Conservation (phyloP, 2,329 filamentous ascomycete genomes). For the Talaromyces amestolkiae region DNA sequence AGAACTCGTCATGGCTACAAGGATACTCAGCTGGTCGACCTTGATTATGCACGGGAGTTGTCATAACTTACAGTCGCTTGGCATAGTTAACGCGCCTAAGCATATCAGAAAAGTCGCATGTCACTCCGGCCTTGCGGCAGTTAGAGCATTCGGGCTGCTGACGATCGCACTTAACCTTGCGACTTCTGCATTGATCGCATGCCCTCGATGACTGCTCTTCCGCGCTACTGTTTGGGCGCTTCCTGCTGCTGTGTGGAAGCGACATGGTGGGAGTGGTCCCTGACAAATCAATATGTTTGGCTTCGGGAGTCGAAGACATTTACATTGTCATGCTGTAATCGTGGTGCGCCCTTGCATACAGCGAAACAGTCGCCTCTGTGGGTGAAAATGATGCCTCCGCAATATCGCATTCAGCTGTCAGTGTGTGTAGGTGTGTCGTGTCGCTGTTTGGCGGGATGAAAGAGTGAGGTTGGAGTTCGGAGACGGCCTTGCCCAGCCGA, state of each 20-base stretch:
- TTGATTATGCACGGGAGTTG: neutral
- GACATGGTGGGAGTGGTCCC: slow-evolving; percentile 4
- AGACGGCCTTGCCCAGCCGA: neutral
- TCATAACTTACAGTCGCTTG: slow-evolving; percentile 7
- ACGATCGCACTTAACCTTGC: slow-evolving; percentile 14
- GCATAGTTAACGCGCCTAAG: slow-evolving; percentile 14
- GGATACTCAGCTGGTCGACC: neutral
- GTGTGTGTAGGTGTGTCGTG: neutral
- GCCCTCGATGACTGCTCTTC: slow-evolving; percentile 1
- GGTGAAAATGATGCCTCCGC: neutral
- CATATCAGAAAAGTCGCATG: neutral
- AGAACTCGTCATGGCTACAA: slow-evolving; percentile 12
- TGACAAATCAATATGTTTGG: neutral
- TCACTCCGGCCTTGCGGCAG: slow-evolving; percentile 12
- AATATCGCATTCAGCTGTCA: neutral
- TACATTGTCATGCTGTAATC: neutral
- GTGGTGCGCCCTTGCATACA: neutral
- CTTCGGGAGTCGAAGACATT: slow-evolving; percentile 1
- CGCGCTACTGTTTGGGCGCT: neutral
- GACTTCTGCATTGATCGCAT: slow-evolving; percentile 11
- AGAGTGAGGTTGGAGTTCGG: neutral
- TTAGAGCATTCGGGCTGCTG: slow-evolving; percentile 16
- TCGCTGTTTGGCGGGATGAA: neutral
- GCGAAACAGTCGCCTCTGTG: neutral
- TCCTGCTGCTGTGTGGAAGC: slow-evolving; percentile 1